These are phyloP conservation scores for Juncus inflexus DNA, from an alignment of 176 grass and related monocot species.

Conservation along the genomic window DNA sequence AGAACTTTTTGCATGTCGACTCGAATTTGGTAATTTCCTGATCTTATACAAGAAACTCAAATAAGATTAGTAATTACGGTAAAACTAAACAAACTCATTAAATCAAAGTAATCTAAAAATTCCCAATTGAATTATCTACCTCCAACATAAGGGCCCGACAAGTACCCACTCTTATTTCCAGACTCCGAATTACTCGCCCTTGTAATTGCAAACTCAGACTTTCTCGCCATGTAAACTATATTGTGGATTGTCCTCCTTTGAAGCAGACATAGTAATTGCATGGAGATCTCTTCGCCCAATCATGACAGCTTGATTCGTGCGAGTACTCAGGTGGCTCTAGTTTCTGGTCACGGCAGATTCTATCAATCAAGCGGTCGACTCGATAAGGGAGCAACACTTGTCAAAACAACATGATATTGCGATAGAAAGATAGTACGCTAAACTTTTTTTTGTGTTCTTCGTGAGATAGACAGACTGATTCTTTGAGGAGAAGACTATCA, in stretches of 20 bases:
- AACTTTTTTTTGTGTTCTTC: too few species aligned
- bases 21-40: too few species aligned
- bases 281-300: not conserved
- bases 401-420: too few species aligned
- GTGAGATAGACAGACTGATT: too few species aligned
- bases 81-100: too few species aligned
- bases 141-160: not conserved
- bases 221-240: constrained; percentile 11
- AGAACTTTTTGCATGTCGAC: too few species aligned
- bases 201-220: not conserved
- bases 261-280: constrained; percentile 6
- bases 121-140: not conserved
- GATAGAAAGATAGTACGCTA: too few species aligned
- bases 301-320: constrained; percentile 2
- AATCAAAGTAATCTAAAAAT: too few species aligned
- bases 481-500: too few species aligned
- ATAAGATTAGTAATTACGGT: too few species aligned
- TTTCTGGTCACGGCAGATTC: not conserved
- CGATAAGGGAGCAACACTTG: not conserved
- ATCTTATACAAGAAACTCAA: too few species aligned
- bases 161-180: not conserved
- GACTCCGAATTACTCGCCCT: not conserved
- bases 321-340: not conserved
- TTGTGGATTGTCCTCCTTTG: not conserved
- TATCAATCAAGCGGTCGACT: constrained; percentile 7